phyloP scores from a whole-genome alignment of 495 filamentous ascomycete genomes.

The Podospora pseudocomata region DNA sequence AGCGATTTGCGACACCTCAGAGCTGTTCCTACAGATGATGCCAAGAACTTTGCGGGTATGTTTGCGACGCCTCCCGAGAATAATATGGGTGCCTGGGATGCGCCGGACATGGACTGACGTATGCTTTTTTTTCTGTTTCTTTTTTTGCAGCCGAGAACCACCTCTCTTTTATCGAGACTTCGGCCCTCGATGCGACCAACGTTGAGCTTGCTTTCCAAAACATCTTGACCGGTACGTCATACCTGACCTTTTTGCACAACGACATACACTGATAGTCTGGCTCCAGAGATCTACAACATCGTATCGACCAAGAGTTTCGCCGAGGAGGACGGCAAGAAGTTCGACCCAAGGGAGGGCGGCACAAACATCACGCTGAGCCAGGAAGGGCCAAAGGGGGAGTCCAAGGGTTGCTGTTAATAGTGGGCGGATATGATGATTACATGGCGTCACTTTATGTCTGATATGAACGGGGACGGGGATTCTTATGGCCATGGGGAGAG shows the following conservation, averaged over 20 bases:
- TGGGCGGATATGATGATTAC: constrained; percentile 37
- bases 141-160: constrained; percentile 75
- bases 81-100: neutral
- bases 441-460: constrained; percentile 47
- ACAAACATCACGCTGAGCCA: constrained; percentile 80
- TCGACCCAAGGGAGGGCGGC: constrained; percentile 48
- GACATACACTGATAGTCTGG: neutral
- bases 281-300: constrained; percentile 95
- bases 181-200: constrained; percentile 96
- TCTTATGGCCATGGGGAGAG: constrained; percentile 34
- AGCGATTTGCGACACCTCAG: constrained; percentile 98
- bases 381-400: constrained; percentile 59
- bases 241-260: neutral
- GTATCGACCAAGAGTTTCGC: constrained; percentile 97
- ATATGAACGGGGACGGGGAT: constrained; percentile 30
- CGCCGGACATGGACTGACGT: neutral
- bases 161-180: constrained; percentile 98
- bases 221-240: constrained; percentile 83
- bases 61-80: constrained; percentile 11
- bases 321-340: constrained; percentile 54
- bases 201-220: constrained; percentile 99
- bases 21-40: constrained; percentile 96
- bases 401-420: constrained; percentile 76
- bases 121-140: neutral
- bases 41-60: constrained; percentile 96